Evolutionary conservation across 2,329 filamentous ascomycete genomes (phyloP).

Genomic region (Exophiala sp.): DNA sequence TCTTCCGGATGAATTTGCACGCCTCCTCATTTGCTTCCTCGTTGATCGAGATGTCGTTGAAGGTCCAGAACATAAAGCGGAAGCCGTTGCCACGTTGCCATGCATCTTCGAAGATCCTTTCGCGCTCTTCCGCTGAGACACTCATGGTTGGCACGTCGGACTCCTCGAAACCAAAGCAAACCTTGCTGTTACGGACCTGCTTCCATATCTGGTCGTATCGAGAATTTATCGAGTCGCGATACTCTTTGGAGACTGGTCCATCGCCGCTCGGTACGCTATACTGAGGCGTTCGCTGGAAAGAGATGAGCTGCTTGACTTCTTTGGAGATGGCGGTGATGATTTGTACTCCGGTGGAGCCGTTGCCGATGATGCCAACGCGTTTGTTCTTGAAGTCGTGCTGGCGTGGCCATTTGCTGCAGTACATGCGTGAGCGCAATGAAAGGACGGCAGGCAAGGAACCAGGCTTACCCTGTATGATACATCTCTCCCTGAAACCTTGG

Average conservation of each 20-base stretch:
- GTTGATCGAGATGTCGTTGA: conserved; percentile 36
- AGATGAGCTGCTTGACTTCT: conserved; percentile 32
- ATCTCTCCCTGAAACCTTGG: conserved; percentile 39
- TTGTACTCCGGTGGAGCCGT: conserved; percentile 43
- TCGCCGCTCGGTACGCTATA: conserved; percentile 12
- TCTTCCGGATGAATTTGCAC: conserved; percentile 56
- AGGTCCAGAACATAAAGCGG: conserved; percentile 38
- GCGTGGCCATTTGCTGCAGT: conserved; percentile 37
- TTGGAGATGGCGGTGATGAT: conserved; percentile 27
- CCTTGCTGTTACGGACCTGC: conserved; percentile 29
- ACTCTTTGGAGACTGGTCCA: conserved; percentile 4
- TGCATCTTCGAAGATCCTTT: conserved; percentile 30
- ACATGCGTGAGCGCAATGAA: too few species aligned
- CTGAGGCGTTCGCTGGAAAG: conserved; percentile 36
- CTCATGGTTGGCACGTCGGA: conserved; percentile 24
- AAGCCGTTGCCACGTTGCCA: conserved; percentile 37
- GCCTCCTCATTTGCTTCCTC: conserved; percentile 49
- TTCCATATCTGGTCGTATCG: conserved; percentile 35
- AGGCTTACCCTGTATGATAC: conserved; percentile 34
- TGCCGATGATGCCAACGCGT: conserved; percentile 42
- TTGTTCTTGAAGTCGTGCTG: conserved; percentile 15
- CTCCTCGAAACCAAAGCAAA: conserved; percentile 18
- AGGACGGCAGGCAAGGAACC: too few species aligned
- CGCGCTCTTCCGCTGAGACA: conserved; percentile 9
- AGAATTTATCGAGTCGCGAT: conserved; percentile 29